These are phyloP conservation scores for Triticum timopheevii DNA, from an alignment of 176 grass and related monocot species.

Conservation along the genomic window DNA sequence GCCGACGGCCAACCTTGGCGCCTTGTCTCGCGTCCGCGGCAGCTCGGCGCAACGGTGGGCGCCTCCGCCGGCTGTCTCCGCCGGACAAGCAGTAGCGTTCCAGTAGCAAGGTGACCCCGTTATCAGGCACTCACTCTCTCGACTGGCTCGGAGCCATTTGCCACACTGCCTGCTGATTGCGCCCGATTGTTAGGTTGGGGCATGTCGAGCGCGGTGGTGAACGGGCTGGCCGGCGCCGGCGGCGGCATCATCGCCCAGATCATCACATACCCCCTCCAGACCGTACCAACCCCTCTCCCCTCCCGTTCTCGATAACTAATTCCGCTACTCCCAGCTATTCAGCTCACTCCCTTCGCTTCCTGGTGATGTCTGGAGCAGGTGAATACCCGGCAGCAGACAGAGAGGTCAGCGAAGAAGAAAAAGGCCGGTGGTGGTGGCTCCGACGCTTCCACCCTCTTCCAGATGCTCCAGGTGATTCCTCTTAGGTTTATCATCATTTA, in stretches of 20 bases:
- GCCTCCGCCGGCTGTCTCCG: conserved; percentile 7
- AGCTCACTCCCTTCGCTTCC: background rate
- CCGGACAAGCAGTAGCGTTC: background rate
- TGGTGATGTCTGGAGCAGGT: conserved; percentile 45
- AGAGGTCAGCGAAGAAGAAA: conserved; percentile 79
- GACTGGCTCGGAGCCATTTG: background rate
- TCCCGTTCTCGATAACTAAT: background rate
- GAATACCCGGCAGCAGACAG: conserved; percentile 94
- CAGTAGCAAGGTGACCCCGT: background rate
- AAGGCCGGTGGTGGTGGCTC: background rate
- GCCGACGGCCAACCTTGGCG: background rate
- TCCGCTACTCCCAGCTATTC: background rate
- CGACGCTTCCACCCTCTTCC: conserved; percentile 49
- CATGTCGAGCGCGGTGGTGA: conserved; percentile 92
- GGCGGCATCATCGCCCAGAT: conserved; percentile 92
- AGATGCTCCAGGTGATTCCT: conserved; percentile 80
- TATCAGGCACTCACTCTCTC: background rate
- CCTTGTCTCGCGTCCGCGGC: background rate
- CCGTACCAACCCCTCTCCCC: conserved; percentile 29
- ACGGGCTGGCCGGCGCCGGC: conserved; percentile 76
- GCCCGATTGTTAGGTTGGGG: conserved; percentile 13
- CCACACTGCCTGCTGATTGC: background rate
- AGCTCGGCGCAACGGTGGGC: background rate
- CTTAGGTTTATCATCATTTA: background rate
- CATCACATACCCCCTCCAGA: conserved; percentile 93